Conservation (phyloP, 2,329 filamentous ascomycete species). For the Exophiala dermatitidis region DNA sequence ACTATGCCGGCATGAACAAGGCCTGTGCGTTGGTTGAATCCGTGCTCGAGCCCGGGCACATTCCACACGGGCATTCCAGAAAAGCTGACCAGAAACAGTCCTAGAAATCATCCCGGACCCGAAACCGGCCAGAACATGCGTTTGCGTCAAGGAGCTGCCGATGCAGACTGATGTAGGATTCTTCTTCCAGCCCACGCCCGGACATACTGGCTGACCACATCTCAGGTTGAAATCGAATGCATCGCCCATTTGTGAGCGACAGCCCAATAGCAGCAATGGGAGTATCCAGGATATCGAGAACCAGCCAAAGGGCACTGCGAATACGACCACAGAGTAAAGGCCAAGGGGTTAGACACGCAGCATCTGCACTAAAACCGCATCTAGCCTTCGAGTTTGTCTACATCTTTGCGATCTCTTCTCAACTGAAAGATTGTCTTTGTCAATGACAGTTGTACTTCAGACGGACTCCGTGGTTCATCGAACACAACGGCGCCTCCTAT, state of each 20-base stretch:
- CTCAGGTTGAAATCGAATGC: conserved; percentile 27
- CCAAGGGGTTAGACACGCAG: background rate
- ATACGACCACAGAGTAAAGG: conserved; percentile 6
- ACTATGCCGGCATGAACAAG: conserved; percentile 71
- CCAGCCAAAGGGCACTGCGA: conserved; percentile 1
- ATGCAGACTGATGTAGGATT: conserved; percentile 24
- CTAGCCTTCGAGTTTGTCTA: background rate
- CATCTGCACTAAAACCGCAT: background rate
- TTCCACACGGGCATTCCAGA: conserved; percentile 1
- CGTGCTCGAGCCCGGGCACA: conserved; percentile 2
- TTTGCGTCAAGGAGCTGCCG: conserved; percentile 27
- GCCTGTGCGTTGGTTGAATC: conserved; percentile 48
- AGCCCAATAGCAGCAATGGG: conserved; percentile 1
- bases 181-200: background rate
- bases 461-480: background rate
- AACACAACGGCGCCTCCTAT: no score
- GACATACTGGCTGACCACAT: background rate
- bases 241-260: conserved; percentile 25
- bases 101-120: conserved; percentile 24
- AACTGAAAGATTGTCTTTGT: background rate
- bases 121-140: conserved; percentile 26
- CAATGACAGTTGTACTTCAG: background rate
- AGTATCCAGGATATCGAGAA: background rate
- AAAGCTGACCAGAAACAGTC: conserved; percentile 11
- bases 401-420: background rate